Conservation (phyloP, 1,284 basidiomycete genomes). For the Chalciporus sp. region DNA sequence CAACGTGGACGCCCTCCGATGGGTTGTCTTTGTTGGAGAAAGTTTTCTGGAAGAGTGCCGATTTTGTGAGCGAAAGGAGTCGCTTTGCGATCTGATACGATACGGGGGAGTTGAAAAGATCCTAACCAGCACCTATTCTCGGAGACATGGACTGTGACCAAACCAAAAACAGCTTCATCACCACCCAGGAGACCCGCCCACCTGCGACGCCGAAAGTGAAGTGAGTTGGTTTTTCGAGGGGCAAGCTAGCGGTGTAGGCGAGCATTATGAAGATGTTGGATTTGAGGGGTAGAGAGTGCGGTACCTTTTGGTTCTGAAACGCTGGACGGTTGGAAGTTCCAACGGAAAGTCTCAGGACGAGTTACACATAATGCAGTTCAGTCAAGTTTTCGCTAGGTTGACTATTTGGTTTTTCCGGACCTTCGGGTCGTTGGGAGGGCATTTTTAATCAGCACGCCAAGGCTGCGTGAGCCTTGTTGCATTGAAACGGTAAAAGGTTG, state of each 20-base stretch:
- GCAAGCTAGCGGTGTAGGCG: neutral
- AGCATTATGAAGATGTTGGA: conserved; percentile 1
- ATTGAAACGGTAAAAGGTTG: too few relatives aligned
- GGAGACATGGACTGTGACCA: conserved; percentile 25
- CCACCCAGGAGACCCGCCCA: conserved; percentile 23
- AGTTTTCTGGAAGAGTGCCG: conserved; percentile 17
- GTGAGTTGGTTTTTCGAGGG: conserved; percentile 3
- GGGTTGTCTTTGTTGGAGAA: too few relatives aligned
- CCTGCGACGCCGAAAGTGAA: conserved; percentile 18
- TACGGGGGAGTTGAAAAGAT: conserved; percentile 32
- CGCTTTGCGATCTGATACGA: conserved; percentile 24
- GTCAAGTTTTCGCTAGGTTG: too few relatives aligned
- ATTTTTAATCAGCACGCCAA: too few relatives aligned
- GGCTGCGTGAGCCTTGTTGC: too few relatives aligned
- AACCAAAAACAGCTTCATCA: conserved; percentile 27
- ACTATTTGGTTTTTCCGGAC: too few relatives aligned
- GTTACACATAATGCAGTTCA: too few relatives aligned
- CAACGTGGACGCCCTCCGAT: conserved; percentile 4
- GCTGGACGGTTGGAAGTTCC: too few relatives aligned
- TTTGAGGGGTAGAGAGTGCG: neutral
- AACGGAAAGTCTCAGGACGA: too few relatives aligned
- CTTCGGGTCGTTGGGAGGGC: too few relatives aligned
- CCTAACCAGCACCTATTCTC: conserved; percentile 24
- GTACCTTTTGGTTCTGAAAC: too few relatives aligned
- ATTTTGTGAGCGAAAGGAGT: conserved; percentile 19